Conservation (phyloP, 2,329 filamentous ascomycete species). For the Trichoderma breve region DNA sequence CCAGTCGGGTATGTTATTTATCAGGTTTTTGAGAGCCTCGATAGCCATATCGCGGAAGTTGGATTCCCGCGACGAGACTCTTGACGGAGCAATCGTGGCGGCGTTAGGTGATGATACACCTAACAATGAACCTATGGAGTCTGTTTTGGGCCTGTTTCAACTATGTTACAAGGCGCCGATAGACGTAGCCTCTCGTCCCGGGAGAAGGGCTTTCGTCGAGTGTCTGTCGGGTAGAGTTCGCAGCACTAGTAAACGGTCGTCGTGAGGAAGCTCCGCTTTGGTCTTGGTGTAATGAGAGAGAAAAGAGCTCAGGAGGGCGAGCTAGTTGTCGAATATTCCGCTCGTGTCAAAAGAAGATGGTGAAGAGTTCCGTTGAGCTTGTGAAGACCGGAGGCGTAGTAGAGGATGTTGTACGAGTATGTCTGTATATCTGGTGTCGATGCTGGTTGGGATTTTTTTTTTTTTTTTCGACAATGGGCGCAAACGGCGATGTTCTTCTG, state of each 20-base stretch:
- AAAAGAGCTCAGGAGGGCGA: neutral
- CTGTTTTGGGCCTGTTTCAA: neutral
- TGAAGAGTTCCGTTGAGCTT: neutral
- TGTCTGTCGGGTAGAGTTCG: constrained; percentile 16
- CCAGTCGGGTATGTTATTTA: constrained; percentile 59
- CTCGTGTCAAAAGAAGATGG: neutral
- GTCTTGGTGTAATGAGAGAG: neutral
- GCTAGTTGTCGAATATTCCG: neutral
- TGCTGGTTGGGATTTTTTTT: neutral
- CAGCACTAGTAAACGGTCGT: neutral
- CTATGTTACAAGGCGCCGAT: neutral
- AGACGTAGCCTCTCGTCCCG: neutral
- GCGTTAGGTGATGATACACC: constrained; percentile 33
- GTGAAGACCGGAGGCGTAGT: neutral
- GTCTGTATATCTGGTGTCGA: neutral
- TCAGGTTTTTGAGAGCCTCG: constrained; percentile 56
- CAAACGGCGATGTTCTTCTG: neutral
- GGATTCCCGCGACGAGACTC: constrained; percentile 30
- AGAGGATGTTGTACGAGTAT: neutral
- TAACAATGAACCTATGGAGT: constrained; percentile 23
- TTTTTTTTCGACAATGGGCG: neutral
- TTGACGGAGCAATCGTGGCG: constrained; percentile 28
- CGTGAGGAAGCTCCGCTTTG: neutral
- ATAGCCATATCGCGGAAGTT: constrained; percentile 43
- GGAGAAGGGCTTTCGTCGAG: neutral